Evolutionary conservation across 2,329 filamentous ascomycete species (phyloP).

Genomic region (Ceratocystis albifundus): DNA sequence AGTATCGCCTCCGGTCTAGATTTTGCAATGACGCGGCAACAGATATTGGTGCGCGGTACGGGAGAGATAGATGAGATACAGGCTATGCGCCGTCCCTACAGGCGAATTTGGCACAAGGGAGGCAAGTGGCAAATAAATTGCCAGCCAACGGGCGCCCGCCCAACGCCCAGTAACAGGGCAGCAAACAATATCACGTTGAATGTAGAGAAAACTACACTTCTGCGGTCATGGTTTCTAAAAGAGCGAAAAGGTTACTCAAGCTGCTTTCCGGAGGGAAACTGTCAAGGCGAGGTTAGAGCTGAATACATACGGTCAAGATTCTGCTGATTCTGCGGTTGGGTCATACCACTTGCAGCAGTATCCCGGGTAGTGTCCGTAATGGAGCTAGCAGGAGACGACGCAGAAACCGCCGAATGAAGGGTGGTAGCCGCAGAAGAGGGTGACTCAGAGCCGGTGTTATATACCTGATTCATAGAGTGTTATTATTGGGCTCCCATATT

Average conservation of each 20-base stretch:
- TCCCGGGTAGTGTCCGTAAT: slow-evolving; percentile 54
- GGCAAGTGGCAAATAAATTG: neutral
- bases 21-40: neutral
- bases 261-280: slow-evolving; percentile 2
- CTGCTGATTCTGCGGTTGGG: slow-evolving; percentile 39
- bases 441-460: slow-evolving; percentile 53
- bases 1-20: too few relatives aligned
- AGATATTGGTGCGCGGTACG: neutral
- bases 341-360: slow-evolving; percentile 49
- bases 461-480: slow-evolving; percentile 22
- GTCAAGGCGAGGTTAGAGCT: slow-evolving; percentile 5
- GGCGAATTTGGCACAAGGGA: neutral
- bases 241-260: slow-evolving; percentile 16
- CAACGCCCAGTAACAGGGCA: slow-evolving; percentile 38
- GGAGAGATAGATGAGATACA: neutral
- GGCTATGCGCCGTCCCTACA: neutral
- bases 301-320: slow-evolving; percentile 19
- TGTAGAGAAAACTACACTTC: slow-evolving; percentile 7
- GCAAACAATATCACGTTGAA: neutral
- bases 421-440: slow-evolving; percentile 60
- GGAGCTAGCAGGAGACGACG: slow-evolving; percentile 48
- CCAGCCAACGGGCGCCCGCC: slow-evolving; percentile 19
- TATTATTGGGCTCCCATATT: slow-evolving; percentile 20
- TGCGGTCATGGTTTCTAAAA: slow-evolving; percentile 12
- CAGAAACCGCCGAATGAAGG: slow-evolving; percentile 33